Evolutionary conservation across 2,329 filamentous ascomycete species (phyloP).

Genomic region (Daldinia sp.): DNA sequence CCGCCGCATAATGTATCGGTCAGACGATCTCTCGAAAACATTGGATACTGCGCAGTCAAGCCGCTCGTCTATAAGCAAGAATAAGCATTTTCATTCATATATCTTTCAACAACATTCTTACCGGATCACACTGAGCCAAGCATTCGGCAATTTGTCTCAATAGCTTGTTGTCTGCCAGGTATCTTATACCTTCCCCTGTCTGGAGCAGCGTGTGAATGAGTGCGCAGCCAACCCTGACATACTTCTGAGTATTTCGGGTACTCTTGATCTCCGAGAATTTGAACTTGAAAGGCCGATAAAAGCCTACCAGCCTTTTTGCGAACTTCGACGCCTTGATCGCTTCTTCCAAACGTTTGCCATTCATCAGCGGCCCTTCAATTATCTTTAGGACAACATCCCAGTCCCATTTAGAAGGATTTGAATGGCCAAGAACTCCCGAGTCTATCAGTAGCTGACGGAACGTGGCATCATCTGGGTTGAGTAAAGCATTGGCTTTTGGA

Average conservation of each 20-base stretch:
- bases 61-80: constrained; percentile 68
- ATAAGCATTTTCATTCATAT: constrained; percentile 35
- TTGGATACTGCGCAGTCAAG: constrained; percentile 82
- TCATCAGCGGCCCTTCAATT: constrained; percentile 91
- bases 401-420: constrained; percentile 95
- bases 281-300: constrained; percentile 97
- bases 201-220: constrained; percentile 88
- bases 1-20: constrained; percentile 89
- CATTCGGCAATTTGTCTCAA: constrained; percentile 95
- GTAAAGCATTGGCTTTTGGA: constrained; percentile 62
- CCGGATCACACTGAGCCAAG: constrained; percentile 91
- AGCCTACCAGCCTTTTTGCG: constrained; percentile 92
- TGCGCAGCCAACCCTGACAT: constrained; percentile 89
- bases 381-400: constrained; percentile 93
- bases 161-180: constrained; percentile 91
- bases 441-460: constrained; percentile 77
- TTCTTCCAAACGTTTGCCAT: constrained; percentile 91
- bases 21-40: constrained; percentile 89
- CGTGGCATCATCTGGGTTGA: constrained; percentile 70
- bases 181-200: constrained; percentile 84
- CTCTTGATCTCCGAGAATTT: constrained; percentile 91
- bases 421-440: constrained; percentile 86
- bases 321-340: constrained; percentile 96
- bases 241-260: constrained; percentile 93
- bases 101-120: constrained; percentile 56